These are phyloP conservation scores for Trametes hirsuta DNA, from an alignment of 1,284 basidiomycete genomes.

Conservation along the genomic window DNA sequence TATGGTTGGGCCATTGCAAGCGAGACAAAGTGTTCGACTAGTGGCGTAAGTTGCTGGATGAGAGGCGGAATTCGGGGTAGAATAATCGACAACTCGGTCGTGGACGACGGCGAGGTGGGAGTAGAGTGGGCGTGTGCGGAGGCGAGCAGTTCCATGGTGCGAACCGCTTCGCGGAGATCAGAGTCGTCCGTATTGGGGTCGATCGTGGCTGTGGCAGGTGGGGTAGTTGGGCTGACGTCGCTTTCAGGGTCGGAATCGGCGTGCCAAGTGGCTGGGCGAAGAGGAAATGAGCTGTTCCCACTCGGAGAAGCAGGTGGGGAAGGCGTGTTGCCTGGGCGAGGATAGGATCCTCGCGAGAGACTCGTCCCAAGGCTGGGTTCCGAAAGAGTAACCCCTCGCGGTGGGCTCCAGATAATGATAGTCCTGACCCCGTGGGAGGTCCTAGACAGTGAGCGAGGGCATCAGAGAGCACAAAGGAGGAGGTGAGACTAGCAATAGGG, in stretches of 20 bases:
- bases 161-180: background rate
- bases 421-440: no score
- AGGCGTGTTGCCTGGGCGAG: conserved; percentile 4
- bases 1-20: background rate
- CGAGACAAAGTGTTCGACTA: background rate
- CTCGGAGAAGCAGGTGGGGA: background rate
- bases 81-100: background rate
- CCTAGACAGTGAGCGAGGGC: no score
- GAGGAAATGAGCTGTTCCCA: background rate
- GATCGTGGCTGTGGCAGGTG: background rate
- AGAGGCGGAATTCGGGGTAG: background rate
- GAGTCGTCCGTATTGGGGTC: background rate
- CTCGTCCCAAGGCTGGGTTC: background rate
- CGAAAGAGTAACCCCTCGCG: conserved; percentile 8
- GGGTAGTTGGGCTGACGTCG: background rate
- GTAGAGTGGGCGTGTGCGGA: background rate
- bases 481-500: no score
- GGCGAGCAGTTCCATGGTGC: background rate
- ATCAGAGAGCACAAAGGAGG: no score
- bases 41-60: background rate
- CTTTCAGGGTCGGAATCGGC: background rate
- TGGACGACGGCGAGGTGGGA: background rate
- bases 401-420: conserved; percentile 12
- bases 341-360: background rate
- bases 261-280: background rate